These are phyloP conservation scores for Sordariomycetes sp. DNA, from an alignment of 2,329 filamentous ascomycete genomes.

Conservation along the genomic window DNA sequence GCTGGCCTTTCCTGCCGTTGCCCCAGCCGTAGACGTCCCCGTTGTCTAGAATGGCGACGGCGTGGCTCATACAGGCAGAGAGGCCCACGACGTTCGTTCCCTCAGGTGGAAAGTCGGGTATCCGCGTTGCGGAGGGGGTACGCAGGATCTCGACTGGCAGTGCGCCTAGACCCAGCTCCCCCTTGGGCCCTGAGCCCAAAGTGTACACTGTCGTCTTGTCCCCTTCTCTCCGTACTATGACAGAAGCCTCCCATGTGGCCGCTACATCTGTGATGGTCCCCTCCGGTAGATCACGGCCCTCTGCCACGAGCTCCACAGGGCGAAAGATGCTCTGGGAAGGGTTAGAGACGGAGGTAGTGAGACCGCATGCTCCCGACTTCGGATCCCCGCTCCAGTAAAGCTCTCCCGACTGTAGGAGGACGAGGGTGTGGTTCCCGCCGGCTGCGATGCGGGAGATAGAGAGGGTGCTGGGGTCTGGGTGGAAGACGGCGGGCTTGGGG, in stretches of 20 bases:
- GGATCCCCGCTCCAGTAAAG: constrained; percentile 55
- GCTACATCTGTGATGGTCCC: constrained; percentile 25
- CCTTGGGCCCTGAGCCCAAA: constrained; percentile 54
- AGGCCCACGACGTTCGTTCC: constrained; percentile 48
- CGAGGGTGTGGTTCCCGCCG: constrained; percentile 79
- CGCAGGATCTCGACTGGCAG: constrained; percentile 24
- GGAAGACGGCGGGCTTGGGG: constrained; percentile 49
- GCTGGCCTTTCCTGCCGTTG: constrained; percentile 70
- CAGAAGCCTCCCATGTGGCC: constrained; percentile 68
- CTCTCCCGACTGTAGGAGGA: constrained; percentile 45
- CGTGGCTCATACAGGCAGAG: constrained; percentile 65
- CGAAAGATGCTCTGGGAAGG: not conserved
- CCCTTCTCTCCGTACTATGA: constrained; percentile 39
- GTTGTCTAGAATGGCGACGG: constrained; percentile 57
- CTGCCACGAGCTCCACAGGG: not conserved
- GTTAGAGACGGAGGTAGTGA: constrained; percentile 8
- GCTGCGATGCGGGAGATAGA: constrained; percentile 30
- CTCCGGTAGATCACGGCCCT: not conserved
- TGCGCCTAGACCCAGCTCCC: constrained; percentile 56
- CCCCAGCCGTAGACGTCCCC: constrained; percentile 85
- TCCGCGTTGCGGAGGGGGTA: constrained; percentile 28
- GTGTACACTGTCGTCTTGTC: constrained; percentile 39
- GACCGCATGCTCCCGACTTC: constrained; percentile 39
- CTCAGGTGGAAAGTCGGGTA: constrained; percentile 51
- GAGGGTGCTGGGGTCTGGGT: constrained; percentile 20